Evolutionary conservation across 176 grass and related monocot species (phyloP).

Genomic region (Oryza officinalis): DNA sequence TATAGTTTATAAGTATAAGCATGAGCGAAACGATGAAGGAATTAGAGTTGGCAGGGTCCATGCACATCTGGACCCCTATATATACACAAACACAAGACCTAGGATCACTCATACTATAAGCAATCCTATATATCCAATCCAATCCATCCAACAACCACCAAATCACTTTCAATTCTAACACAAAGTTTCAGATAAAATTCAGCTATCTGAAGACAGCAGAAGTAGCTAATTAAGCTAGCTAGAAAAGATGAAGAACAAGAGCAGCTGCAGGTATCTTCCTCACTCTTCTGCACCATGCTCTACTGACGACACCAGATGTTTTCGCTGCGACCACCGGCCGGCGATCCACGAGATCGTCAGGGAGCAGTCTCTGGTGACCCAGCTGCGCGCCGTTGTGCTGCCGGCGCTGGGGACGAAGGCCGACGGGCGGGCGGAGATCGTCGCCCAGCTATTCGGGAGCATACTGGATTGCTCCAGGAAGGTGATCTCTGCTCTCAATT

Average conservation of each 20-base stretch:
- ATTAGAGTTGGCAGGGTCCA: too few species aligned
- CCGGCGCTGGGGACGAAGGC: slow-evolving; percentile 6
- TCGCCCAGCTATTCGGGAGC: background rate
- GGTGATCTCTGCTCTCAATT: background rate
- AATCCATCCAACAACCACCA: background rate
- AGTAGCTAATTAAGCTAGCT: background rate
- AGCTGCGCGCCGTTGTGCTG: background rate
- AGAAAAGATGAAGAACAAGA: background rate
- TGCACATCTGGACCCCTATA: background rate
- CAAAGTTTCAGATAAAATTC: background rate
- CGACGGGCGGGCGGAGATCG: background rate
- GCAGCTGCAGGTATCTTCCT: too few species aligned
- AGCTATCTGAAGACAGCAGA: background rate
- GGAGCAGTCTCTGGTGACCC: background rate
- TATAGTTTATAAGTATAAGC: too few species aligned
- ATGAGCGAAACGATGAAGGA: too few species aligned
- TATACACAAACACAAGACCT: background rate
- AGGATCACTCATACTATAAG: background rate
- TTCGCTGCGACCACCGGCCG: background rate
- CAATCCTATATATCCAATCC: background rate
- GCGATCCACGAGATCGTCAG: slow-evolving; percentile 8
- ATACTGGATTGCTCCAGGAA: background rate
- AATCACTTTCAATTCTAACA: background rate
- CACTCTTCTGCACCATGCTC: too few species aligned
- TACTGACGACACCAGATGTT: background rate